Percentiles rank a stretch among this genome's conserved stretches.
Conservation (phyloP, 208 protist genomes). For the Trypanosoma rangeli region DNA sequence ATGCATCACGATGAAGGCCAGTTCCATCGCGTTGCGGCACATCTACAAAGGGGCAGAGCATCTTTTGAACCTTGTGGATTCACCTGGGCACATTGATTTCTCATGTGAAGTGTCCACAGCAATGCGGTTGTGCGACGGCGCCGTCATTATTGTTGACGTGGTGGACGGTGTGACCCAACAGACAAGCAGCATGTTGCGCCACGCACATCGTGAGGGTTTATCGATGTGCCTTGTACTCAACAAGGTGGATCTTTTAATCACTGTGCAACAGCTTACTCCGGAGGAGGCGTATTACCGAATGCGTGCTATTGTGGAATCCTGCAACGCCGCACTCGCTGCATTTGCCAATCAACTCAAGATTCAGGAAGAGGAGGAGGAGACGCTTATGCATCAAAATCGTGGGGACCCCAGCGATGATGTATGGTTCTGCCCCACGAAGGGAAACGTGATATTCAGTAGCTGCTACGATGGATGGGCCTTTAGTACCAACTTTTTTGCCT, state of each 20-base stretch:
- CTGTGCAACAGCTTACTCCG: slow-evolving; percentile 90
- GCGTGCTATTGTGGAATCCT: slow-evolving; percentile 94
- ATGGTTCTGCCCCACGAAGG: slow-evolving; percentile 95
- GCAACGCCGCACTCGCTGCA: slow-evolving; percentile 84
- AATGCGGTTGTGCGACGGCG: slow-evolving; percentile 97
- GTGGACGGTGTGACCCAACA: slow-evolving; percentile 98
- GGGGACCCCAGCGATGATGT: slow-evolving; percentile 88
- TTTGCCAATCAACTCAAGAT: slow-evolving; percentile 86
- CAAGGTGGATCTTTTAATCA: slow-evolving; percentile 98
- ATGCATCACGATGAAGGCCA: slow-evolving; percentile 99
- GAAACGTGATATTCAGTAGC: slow-evolving; percentile 98
- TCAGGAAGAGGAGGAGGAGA: slow-evolving; percentile 70
- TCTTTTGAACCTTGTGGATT: slow-evolving; percentile 99
- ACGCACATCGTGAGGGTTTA: slow-evolving; percentile 95
- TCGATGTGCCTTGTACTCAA: slow-evolving; percentile 97
- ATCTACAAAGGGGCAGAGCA: slow-evolving; percentile 52
- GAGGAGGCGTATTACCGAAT: slow-evolving; percentile 93
- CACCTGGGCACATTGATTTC: slow-evolving; percentile 99
- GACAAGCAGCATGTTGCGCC: slow-evolving; percentile 93
- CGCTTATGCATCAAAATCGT: slow-evolving; percentile 58
- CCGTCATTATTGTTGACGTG: slow-evolving; percentile 97
- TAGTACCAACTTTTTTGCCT: slow-evolving; percentile 87
- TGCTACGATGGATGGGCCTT: slow-evolving; percentile 94
- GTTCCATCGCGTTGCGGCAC: slow-evolving; percentile 95
- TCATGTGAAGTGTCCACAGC: slow-evolving; percentile 97